Percentiles rank a stretch among this genome's conserved stretches.
Conservation (phyloP, 2,329 filamentous ascomycete species). For the Ceratocystis alfenasii region DNA sequence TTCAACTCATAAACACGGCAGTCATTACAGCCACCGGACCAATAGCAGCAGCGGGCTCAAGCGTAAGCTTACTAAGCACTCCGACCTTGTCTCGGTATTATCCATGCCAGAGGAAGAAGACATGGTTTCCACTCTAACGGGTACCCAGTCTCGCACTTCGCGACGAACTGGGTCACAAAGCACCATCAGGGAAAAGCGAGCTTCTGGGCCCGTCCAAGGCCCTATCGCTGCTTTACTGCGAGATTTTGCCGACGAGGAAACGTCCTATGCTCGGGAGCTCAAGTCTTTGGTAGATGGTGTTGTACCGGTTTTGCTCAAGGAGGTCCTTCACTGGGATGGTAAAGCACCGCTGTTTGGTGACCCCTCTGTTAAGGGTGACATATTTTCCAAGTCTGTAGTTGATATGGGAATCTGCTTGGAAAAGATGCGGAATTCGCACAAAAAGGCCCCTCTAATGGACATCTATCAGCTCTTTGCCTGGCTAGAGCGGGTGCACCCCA, state of each 20-base stretch:
- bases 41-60: conserved; percentile 39
- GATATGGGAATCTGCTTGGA: conserved; percentile 89
- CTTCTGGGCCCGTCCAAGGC: conserved; percentile 27
- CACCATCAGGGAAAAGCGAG: conserved; percentile 7
- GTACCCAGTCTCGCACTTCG: conserved; percentile 15
- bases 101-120: conserved; percentile 53
- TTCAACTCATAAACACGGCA: conserved; percentile 12
- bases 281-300: conserved; percentile 91
- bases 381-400: conserved; percentile 74
- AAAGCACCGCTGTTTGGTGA: conserved; percentile 31
- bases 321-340: conserved; percentile 60
- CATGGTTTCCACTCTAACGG: conserved; percentile 47
- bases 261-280: conserved; percentile 78
- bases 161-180: conserved; percentile 15
- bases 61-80: conserved; percentile 75
- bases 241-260: conserved; percentile 73
- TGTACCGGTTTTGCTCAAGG: conserved; percentile 78
- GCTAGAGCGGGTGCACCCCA: conserved; percentile 63
- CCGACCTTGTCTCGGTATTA: conserved; percentile 84
- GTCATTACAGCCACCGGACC: conserved; percentile 18
- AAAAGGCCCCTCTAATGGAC: conserved; percentile 63
- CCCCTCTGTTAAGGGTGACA: conserved; percentile 28
- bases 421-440: conserved; percentile 68
- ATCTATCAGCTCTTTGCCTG: conserved; percentile 62
- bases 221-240: conserved; percentile 64